Conservation (phyloP, 106 monocot species). For the Ottelia alismoides region DNA sequence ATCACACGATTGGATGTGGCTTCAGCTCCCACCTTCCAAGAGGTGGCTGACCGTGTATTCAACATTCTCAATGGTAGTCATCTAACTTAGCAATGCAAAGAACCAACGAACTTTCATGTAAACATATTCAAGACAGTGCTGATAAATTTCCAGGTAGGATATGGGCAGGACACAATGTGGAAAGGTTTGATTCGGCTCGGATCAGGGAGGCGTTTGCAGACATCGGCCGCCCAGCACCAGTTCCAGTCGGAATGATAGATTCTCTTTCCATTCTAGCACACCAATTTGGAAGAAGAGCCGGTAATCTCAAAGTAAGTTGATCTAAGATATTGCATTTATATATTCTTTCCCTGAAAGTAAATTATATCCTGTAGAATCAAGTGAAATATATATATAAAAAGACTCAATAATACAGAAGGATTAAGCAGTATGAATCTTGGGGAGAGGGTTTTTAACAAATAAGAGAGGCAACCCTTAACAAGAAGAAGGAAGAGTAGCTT, state of each 20-base stretch:
- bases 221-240: constrained; percentile 40
- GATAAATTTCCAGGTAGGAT: constrained; percentile 67
- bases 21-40: constrained; percentile 43
- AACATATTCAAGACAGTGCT: too few species aligned
- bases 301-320: constrained; percentile 90
- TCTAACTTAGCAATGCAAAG: too few species aligned
- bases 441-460: too few species aligned
- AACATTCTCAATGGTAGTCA: constrained; percentile 42
- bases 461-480: too few species aligned
- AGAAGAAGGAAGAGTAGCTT: too few species aligned
- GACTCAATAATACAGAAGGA: too few species aligned
- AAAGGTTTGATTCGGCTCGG: constrained; percentile 56
- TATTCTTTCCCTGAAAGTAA: too few species aligned
- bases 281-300: constrained; percentile 71
- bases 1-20: constrained; percentile 40
- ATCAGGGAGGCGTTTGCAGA: constrained; percentile 69
- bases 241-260: constrained; percentile 49
- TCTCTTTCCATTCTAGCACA: constrained; percentile 39
- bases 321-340: too few species aligned
- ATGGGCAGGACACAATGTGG: constrained; percentile 84
- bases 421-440: too few species aligned
- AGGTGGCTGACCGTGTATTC: constrained; percentile 55
- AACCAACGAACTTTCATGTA: too few species aligned
- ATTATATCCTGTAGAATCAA: too few species aligned
- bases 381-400: too few species aligned